phyloP scores from a whole-genome alignment of 495 filamentous ascomycete species.

The Penicillium roqueforti region DNA sequence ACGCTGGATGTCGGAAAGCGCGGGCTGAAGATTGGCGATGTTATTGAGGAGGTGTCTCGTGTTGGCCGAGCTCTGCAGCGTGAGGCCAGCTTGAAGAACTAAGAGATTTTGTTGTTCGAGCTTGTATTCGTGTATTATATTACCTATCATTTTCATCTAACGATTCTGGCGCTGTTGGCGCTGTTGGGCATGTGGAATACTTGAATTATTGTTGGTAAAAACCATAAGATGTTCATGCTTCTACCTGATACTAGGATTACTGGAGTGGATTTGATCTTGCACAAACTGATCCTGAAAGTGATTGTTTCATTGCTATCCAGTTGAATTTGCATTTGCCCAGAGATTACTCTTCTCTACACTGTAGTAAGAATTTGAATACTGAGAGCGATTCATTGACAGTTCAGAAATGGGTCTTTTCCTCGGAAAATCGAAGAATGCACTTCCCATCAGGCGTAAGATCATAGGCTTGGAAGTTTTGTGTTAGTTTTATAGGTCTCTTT shows the following conservation, averaged over 20 bases:
- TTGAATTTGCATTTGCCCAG: not conserved
- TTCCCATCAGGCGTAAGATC: not conserved
- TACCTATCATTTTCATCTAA: conserved; percentile 11
- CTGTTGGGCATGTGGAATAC: conserved; percentile 3
- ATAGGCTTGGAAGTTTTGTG: conserved; percentile 12
- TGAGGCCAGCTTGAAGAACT: conserved; percentile 66
- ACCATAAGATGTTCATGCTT: not conserved
- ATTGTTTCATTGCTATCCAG: not conserved
- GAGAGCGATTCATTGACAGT: not conserved
- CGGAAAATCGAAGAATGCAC: not conserved
- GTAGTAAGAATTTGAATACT: not conserved
- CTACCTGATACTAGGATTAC: not conserved
- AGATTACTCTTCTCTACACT: not conserved
- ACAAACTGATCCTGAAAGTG: not conserved
- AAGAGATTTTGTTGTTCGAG: conserved; percentile 18
- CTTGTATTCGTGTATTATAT: conserved; percentile 31
- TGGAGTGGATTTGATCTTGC: not conserved
- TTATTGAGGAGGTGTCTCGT: conserved; percentile 83
- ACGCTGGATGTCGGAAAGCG: conserved; percentile 74
- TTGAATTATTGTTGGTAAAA: not conserved
- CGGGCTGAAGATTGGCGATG: conserved; percentile 77
- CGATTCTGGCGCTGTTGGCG: conserved; percentile 7
- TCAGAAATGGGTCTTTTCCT: not conserved
- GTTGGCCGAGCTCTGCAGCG: conserved; percentile 78
- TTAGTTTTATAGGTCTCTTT: conserved; percentile 15